A percentile compares a stretch with the other conserved stretches of the same genome.
Evolutionary conservation across 495 filamentous ascomycete species (phyloP).

Genomic region (Schizothecium vesticola): DNA sequence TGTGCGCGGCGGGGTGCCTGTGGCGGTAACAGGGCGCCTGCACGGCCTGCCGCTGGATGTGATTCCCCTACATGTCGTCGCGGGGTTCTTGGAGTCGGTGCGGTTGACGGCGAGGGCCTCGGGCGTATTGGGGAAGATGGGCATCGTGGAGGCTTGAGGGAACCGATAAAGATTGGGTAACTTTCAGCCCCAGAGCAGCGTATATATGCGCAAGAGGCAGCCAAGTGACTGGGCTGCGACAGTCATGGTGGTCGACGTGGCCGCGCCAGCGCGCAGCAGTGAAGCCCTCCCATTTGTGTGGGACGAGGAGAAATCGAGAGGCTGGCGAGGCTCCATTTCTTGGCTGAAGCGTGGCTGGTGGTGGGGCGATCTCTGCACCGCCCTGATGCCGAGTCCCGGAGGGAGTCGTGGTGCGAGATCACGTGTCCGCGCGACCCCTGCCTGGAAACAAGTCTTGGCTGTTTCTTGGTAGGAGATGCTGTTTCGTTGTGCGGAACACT

Average conservation of each 20-base stretch:
- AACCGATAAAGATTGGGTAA: not conserved
- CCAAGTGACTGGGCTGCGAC: not conserved
- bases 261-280: not conserved
- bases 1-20: slow-evolving; percentile 35
- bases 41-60: slow-evolving; percentile 74
- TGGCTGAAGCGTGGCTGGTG: slow-evolving; percentile 15
- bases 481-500: not conserved
- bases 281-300: not conserved
- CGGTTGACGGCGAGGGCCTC: slow-evolving; percentile 66
- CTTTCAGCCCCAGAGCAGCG: not conserved
- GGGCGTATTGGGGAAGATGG: slow-evolving; percentile 75
- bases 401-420: not conserved
- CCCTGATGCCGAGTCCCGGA: not conserved
- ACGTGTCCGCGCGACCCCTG: not conserved
- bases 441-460: not conserved
- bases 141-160: slow-evolving; percentile 47
- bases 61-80: slow-evolving; percentile 81
- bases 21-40: slow-evolving; percentile 56
- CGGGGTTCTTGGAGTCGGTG: slow-evolving; percentile 76
- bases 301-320: slow-evolving; percentile 7
- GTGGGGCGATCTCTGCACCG: slow-evolving; percentile 4
- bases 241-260: slow-evolving; percentile 2
- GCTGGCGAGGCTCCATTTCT: slow-evolving; percentile 8
- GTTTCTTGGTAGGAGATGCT: not conserved
- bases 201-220: not conserved